A percentile compares a stretch with the other conserved stretches of the same genome.
phyloP scores from a whole-genome alignment of 2,329 filamentous ascomycete species.

The Penicillium sclerotigenum region DNA sequence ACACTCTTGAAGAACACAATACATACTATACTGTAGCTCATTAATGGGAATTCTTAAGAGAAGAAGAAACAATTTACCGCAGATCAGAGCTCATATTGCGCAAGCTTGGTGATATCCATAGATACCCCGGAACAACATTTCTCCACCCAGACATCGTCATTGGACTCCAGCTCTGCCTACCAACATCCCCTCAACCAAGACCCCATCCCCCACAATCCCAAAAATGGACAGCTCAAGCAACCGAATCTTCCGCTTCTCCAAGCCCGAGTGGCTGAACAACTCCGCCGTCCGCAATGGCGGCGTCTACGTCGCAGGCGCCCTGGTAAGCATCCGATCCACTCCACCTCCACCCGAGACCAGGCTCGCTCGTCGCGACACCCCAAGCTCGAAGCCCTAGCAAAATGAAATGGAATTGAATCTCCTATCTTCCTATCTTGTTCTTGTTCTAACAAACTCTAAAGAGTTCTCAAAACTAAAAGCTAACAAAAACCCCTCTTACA shows the following conservation, averaged over 20 bases:
- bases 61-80: not conserved
- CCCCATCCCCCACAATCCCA: not conserved
- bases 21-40: not conserved
- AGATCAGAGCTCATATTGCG: not conserved
- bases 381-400: not conserved
- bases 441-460: not conserved
- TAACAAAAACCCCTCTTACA: not conserved
- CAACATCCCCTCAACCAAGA: not conserved
- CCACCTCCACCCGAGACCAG: not conserved
- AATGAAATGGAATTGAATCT: not conserved
- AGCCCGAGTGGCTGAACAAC: slow-evolving; percentile 65
- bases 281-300: slow-evolving; percentile 61
- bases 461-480: not conserved
- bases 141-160: slow-evolving; percentile 21
- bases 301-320: slow-evolving; percentile 63
- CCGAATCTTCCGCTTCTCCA: slow-evolving; percentile 64
- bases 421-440: not conserved
- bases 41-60: not conserved
- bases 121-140: slow-evolving; percentile 17
- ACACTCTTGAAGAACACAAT: no score
- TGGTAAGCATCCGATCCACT: slow-evolving; percentile 49
- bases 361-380: not conserved
- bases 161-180: slow-evolving; percentile 12
- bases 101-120: not conserved
- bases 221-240: slow-evolving; percentile 48